A percentile compares a stretch with the other conserved stretches of the same genome.
phyloP scores from a whole-genome alignment of 495 filamentous ascomycete genomes.

The Penicillium desertorum region DNA sequence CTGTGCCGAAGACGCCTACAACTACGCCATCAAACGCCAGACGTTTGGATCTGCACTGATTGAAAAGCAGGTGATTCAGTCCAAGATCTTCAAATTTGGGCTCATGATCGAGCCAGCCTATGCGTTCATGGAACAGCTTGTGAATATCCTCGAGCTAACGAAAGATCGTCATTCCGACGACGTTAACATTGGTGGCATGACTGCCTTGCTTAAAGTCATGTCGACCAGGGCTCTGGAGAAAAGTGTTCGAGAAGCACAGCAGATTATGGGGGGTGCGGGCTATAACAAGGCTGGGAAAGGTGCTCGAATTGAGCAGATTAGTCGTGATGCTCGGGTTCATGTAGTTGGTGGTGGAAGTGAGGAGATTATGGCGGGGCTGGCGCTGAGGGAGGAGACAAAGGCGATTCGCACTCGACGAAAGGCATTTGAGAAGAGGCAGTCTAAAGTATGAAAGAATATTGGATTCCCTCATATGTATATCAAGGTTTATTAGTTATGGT shows the following conservation, averaged over 20 bases:
- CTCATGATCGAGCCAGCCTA: constrained; percentile 51
- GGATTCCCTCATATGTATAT: too few relatives aligned
- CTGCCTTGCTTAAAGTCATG: constrained; percentile 52
- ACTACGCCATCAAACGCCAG: constrained; percentile 48
- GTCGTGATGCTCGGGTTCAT: constrained; percentile 55
- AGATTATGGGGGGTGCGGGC: constrained; percentile 59
- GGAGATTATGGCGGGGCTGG: constrained; percentile 56
- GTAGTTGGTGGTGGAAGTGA: constrained; percentile 59
- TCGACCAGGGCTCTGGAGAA: constrained; percentile 56
- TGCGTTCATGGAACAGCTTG: constrained; percentile 50
- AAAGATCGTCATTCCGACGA: constrained; percentile 35
- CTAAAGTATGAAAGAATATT: constrained; percentile 29
- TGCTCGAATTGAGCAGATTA: constrained; percentile 56
- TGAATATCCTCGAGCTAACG: constrained; percentile 45
- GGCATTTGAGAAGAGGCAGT: constrained; percentile 34
- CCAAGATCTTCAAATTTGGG: constrained; percentile 51
- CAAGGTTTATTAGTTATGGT: too few relatives aligned
- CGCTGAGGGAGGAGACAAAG: constrained; percentile 47
- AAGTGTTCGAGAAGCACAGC: constrained; percentile 59
- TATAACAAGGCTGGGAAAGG: constrained; percentile 54
- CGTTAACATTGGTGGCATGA: constrained; percentile 51
- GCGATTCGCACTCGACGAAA: constrained; percentile 34
- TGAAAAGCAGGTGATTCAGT: constrained; percentile 45
- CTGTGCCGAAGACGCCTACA: constrained; percentile 50
- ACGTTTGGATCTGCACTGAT: constrained; percentile 52